Conservation (phyloP, 805 yeast genomes). For the Ogataea methylovora region DNA sequence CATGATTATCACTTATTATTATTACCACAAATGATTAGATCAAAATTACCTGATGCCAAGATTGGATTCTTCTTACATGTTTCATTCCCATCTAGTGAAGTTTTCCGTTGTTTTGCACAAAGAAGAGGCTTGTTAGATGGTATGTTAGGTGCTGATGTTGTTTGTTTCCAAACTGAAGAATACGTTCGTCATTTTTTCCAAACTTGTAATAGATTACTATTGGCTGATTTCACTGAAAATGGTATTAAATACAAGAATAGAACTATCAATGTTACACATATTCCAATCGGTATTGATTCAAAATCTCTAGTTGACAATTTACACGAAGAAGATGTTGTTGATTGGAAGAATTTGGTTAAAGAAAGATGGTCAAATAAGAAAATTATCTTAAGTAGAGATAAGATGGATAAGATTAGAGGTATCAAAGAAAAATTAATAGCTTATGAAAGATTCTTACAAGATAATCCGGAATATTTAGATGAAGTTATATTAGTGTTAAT, state of each 20-base stretch:
- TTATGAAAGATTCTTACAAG: conserved; percentile 66
- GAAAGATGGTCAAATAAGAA: conserved; percentile 71
- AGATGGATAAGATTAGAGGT: conserved; percentile 82
- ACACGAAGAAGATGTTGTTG: conserved; percentile 37
- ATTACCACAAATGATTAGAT: conserved; percentile 78
- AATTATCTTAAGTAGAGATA: conserved; percentile 82
- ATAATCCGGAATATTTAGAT: conserved; percentile 64
- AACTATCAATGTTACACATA: conserved; percentile 46
- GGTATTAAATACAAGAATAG: conserved; percentile 57
- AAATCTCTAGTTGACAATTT: conserved; percentile 41
- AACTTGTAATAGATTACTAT: conserved; percentile 74
- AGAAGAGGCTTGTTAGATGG: conserved; percentile 73
- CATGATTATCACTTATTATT: conserved; percentile 90
- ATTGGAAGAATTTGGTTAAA: conserved; percentile 65
- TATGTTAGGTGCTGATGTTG: conserved; percentile 78
- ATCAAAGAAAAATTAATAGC: conserved; percentile 82
- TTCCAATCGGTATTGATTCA: conserved; percentile 79
- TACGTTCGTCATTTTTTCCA: conserved; percentile 91
- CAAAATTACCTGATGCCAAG: conserved; percentile 68
- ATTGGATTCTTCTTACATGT: conserved; percentile 92
- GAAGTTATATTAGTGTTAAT: conserved; percentile 77
- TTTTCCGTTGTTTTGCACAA: conserved; percentile 88
- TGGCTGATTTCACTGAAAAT: conserved; percentile 68
- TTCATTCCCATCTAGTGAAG: conserved; percentile 93
- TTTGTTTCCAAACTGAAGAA: conserved; percentile 88